Percentiles rank a stretch among this genome's conserved stretches.
Evolutionary conservation across 2,329 filamentous ascomycete genomes (phyloP).

Genomic region (Ilyonectria mors-panacis): DNA sequence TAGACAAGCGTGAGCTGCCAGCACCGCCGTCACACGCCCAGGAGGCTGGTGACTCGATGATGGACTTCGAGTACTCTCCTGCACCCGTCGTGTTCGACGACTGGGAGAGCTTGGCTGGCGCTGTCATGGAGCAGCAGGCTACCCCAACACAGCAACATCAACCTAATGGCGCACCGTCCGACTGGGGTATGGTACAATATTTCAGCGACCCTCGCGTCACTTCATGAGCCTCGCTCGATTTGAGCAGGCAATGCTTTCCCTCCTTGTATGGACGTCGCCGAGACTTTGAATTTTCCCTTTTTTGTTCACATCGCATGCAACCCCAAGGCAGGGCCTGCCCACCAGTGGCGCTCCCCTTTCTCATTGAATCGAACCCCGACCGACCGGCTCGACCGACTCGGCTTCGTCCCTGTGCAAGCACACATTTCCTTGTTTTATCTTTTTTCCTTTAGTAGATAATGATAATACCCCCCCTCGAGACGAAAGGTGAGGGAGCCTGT

Average conservation of each 20-base stretch:
- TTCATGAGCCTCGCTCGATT: slow-evolving; percentile 43
- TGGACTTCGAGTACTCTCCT: slow-evolving; percentile 62
- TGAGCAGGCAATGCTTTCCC: slow-evolving; percentile 32
- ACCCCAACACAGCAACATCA: slow-evolving; percentile 42
- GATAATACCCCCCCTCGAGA: slow-evolving; percentile 52
- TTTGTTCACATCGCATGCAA: slow-evolving; percentile 13
- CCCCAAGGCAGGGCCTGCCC: slow-evolving; percentile 5
- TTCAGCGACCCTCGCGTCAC: slow-evolving; percentile 52
- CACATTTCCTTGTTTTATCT: slow-evolving; percentile 26
- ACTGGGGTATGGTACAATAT: slow-evolving; percentile 56
- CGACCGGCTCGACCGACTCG: slow-evolving; percentile 28
- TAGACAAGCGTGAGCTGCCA: slow-evolving; percentile 57
- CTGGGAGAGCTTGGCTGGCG: slow-evolving; percentile 58
- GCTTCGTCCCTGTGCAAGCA: slow-evolving; percentile 38
- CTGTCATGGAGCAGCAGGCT: slow-evolving; percentile 54
- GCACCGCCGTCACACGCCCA: slow-evolving; percentile 48
- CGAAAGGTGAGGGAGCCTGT: slow-evolving; percentile 48
- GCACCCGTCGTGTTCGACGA: slow-evolving; percentile 57
- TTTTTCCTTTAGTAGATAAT: slow-evolving; percentile 51
- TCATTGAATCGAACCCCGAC: slow-evolving; percentile 39
- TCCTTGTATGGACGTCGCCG: slow-evolving; percentile 37
- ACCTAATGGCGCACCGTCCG: slow-evolving; percentile 35
- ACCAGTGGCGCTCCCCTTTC: slow-evolving; percentile 32
- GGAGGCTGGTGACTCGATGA: slow-evolving; percentile 51
- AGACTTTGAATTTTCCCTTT: slow-evolving; percentile 35